Evolutionary conservation across 805 yeast genomes (phyloP).

Genomic region (Saturnispora ahearnii): DNA sequence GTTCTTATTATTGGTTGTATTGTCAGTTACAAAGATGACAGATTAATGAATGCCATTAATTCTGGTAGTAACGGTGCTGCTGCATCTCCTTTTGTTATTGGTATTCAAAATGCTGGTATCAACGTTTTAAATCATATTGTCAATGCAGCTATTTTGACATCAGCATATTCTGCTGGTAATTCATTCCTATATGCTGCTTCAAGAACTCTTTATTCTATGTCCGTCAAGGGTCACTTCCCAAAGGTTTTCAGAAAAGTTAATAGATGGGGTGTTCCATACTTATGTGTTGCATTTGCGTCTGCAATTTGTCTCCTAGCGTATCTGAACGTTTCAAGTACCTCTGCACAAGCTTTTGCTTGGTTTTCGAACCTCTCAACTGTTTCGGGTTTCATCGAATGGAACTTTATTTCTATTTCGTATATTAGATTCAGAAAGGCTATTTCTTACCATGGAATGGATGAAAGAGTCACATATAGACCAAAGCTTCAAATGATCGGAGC

Average conservation of each 20-base stretch:
- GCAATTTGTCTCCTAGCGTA: constrained; percentile 47
- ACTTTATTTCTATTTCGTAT: constrained; percentile 44
- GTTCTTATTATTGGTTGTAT: constrained; percentile 41
- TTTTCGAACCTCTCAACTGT: constrained; percentile 56
- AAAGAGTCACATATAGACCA: constrained; percentile 50
- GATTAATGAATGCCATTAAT: constrained; percentile 36
- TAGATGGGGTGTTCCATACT: constrained; percentile 59
- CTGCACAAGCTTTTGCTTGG: constrained; percentile 60
- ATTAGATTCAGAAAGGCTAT: constrained; percentile 60
- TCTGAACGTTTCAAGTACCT: constrained; percentile 52
- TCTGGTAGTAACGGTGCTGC: constrained; percentile 51
- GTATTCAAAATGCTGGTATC: constrained; percentile 62
- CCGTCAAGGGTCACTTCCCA: constrained; percentile 71
- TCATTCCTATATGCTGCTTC: constrained; percentile 67
- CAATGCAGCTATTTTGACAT: constrained; percentile 57
- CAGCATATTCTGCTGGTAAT: constrained; percentile 60
- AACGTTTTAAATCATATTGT: constrained; percentile 64
- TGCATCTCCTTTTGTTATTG: constrained; percentile 84
- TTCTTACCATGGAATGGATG: constrained; percentile 38
- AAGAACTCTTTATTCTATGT: constrained; percentile 64
- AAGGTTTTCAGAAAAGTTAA: constrained; percentile 50
- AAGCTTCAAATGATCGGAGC: constrained; percentile 51
- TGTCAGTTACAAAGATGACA: constrained; percentile 34
- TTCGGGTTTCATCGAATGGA: constrained; percentile 62
- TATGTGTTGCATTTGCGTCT: constrained; percentile 44